Conservation (phyloP, 2,329 filamentous ascomycete genomes). For the Fusarium fujikuroi region DNA sequence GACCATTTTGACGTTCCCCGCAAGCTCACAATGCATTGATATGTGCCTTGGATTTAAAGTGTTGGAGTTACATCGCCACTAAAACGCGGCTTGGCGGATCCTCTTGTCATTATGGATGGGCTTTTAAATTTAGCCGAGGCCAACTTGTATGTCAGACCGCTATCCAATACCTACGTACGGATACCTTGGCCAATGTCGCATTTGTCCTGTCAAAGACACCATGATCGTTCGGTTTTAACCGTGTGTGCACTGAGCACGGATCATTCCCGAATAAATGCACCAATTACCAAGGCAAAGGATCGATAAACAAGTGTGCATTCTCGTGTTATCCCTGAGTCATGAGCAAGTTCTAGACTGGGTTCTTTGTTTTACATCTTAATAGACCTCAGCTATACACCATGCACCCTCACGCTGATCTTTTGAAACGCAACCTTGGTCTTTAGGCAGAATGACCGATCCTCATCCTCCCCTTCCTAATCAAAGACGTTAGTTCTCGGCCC, state of each 20-base stretch:
- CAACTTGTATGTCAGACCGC: background rate
- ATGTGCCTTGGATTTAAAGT: background rate
- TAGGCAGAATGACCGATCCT: constrained; percentile 29
- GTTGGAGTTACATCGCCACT: background rate
- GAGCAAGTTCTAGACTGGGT: background rate
- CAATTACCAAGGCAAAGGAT: background rate
- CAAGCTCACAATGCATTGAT: constrained; percentile 6
- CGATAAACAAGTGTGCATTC: background rate
- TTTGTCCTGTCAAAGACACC: background rate
- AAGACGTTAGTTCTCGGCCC: background rate
- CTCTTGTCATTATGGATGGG: background rate
- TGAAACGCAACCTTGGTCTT: constrained; percentile 23
- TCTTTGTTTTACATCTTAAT: constrained; percentile 2
- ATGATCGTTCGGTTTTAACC: background rate
- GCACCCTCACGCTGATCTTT: background rate
- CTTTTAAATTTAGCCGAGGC: constrained; percentile 9
- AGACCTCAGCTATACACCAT: background rate
- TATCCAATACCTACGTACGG: background rate
- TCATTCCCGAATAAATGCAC: constrained; percentile 13
- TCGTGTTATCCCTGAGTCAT: constrained; percentile 3
- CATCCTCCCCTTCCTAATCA: constrained; percentile 9
- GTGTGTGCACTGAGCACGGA: background rate
- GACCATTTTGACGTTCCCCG: constrained; percentile 1
- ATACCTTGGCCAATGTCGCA: background rate
- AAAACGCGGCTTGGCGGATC: background rate